phyloP scores from a whole-genome alignment of 2,329 filamentous ascomycete species.

The Leptoxyphium fumago region DNA sequence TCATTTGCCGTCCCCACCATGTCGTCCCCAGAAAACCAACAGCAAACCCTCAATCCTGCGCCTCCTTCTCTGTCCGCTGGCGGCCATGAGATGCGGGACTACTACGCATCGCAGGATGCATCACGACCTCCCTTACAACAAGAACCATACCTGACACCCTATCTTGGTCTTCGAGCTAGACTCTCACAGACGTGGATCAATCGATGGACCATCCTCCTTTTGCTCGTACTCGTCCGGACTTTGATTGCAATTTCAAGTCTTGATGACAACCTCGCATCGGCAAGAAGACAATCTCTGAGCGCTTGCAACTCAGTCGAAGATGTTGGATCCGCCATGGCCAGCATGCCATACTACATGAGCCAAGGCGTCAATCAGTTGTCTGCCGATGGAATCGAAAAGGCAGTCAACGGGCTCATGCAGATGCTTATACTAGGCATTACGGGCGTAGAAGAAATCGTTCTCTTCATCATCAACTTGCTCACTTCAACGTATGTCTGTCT shows the following conservation, averaged over 20 bases:
- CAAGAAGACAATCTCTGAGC: slow-evolving; percentile 67
- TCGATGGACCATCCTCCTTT: slow-evolving; percentile 80
- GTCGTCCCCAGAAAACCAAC: slow-evolving; percentile 37
- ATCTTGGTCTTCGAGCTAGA: slow-evolving; percentile 76
- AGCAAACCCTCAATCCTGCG: slow-evolving; percentile 39
- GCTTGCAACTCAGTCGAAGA: slow-evolving; percentile 88
- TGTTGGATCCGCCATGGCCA: slow-evolving; percentile 87
- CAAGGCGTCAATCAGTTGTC: slow-evolving; percentile 76
- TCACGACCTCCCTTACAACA: slow-evolving; percentile 46
- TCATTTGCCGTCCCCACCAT: slow-evolving; percentile 20
- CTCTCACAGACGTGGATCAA: slow-evolving; percentile 97
- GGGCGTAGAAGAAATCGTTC: slow-evolving; percentile 70
- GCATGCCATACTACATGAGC: slow-evolving; percentile 92
- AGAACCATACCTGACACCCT: slow-evolving; percentile 65
- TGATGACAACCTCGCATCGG: slow-evolving; percentile 57
- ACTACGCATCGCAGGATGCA: slow-evolving; percentile 40
- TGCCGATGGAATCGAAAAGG: slow-evolving; percentile 62
- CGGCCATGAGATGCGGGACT: slow-evolving; percentile 47
- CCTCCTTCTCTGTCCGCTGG: slow-evolving; percentile 45
- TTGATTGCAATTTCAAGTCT: slow-evolving; percentile 62
- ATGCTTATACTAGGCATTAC: slow-evolving; percentile 68
- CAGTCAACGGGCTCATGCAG: slow-evolving; percentile 64
- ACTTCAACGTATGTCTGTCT: slow-evolving; percentile 83
- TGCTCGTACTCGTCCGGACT: slow-evolving; percentile 71
- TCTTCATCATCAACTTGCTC: slow-evolving; percentile 87